Conservation (phyloP, 2,329 filamentous ascomycete genomes). For the Arthrobotrys sphaeroides region DNA sequence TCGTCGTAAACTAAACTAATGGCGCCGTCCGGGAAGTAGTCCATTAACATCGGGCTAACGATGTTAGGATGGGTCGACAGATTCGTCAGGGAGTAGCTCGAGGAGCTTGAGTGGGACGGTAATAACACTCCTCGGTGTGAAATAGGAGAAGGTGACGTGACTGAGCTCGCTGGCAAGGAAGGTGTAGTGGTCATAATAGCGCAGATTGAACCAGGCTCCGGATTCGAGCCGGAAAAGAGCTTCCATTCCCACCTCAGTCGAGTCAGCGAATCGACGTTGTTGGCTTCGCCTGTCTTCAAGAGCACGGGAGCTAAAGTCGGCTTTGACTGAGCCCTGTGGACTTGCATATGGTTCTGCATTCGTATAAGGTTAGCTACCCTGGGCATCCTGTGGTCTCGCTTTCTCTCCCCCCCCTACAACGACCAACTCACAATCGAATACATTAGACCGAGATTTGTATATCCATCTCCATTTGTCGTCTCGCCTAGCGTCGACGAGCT, state of each 20-base stretch:
- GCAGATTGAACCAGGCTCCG: constrained; percentile 31
- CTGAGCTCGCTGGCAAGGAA: constrained; percentile 50
- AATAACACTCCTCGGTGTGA: constrained; percentile 31
- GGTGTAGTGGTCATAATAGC: constrained; percentile 32
- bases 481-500: constrained; percentile 27
- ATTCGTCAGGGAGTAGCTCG: constrained; percentile 39
- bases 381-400: background rate
- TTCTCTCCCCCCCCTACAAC: background rate
- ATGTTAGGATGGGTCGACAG: constrained; percentile 54
- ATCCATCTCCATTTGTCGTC: constrained; percentile 45
- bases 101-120: constrained; percentile 42
- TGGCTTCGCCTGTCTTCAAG: constrained; percentile 57
- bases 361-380: background rate
- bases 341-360: constrained; percentile 57
- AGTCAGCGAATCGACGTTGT: constrained; percentile 58
- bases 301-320: constrained; percentile 55
- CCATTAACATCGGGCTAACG: constrained; percentile 56
- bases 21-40: constrained; percentile 58
- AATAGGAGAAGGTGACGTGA: constrained; percentile 38
- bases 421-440: constrained; percentile 44
- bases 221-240: constrained; percentile 55
- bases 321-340: constrained; percentile 56
- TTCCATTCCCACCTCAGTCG: constrained; percentile 58
- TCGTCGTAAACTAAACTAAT: constrained; percentile 57
- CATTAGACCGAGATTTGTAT: constrained; percentile 43